phyloP scores from a whole-genome alignment of 2,329 filamentous ascomycete species.

The Coccinonectria pachysandricola region DNA sequence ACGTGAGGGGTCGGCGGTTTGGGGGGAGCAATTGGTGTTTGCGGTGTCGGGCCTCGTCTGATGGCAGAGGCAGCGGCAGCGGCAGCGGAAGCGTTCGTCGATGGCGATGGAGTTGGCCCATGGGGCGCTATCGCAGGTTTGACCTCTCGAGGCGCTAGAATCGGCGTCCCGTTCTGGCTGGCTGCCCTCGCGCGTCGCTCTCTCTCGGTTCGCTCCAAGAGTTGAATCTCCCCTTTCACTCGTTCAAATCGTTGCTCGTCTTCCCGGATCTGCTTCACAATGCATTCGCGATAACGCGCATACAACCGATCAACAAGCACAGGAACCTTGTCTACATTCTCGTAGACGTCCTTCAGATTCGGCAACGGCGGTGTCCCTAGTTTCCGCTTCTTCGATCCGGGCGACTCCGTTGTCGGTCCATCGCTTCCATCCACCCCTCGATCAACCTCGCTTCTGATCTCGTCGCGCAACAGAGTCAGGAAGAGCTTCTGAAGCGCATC shows the following conservation, averaged over 20 bases:
- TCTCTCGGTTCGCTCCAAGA: conserved; percentile 46
- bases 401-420: conserved; percentile 36
- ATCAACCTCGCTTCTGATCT: conserved; percentile 45
- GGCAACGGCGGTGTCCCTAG: conserved; percentile 53
- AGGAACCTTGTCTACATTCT: conserved; percentile 59
- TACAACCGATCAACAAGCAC: conserved; percentile 65
- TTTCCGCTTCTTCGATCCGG: conserved; percentile 65
- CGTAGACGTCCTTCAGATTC: conserved; percentile 54
- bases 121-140: conserved; percentile 17
- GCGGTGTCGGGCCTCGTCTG: conserved; percentile 20
- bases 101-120: conserved; percentile 15
- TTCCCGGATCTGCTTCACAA: conserved; percentile 59
- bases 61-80: conserved; percentile 11
- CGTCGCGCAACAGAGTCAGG: conserved; percentile 63
- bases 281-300: conserved; percentile 58
- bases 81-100: conserved; percentile 9
- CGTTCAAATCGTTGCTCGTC: conserved; percentile 59
- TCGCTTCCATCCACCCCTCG: conserved; percentile 26
- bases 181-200: conserved; percentile 27
- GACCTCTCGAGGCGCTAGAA: conserved; percentile 23
- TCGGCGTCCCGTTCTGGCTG: conserved; percentile 24
- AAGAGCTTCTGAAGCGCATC: conserved; percentile 75
- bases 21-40: conserved; percentile 26
- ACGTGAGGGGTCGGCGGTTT: conserved; percentile 18
- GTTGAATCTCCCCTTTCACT: conserved; percentile 56